These are phyloP conservation scores for Epichloe gansuensis DNA, from an alignment of 2,329 filamentous ascomycete genomes.

Conservation along the genomic window DNA sequence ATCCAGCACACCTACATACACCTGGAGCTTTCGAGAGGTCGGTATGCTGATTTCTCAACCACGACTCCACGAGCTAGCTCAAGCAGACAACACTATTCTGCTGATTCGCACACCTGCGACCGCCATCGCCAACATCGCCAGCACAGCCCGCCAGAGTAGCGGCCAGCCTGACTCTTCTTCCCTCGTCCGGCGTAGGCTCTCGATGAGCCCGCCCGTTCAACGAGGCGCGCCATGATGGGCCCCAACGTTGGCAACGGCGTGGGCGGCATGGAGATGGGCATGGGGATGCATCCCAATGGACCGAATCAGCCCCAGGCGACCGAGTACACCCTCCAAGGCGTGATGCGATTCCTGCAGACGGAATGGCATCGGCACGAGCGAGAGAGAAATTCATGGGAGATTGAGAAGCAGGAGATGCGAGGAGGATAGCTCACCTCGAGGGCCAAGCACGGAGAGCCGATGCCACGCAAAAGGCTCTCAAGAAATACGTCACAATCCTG, in stretches of 20 bases:
- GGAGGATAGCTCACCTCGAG: slow-evolving; percentile 86
- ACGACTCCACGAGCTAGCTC: neutral
- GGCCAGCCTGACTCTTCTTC: slow-evolving; percentile 10
- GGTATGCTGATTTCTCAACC: neutral
- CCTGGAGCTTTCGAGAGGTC: slow-evolving; percentile 11
- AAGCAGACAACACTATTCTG: neutral
- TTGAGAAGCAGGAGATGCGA: slow-evolving; percentile 98
- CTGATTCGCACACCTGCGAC: neutral
- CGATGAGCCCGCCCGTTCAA: slow-evolving; percentile 25
- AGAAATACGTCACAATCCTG: slow-evolving; percentile 80
- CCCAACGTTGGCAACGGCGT: slow-evolving; percentile 33
- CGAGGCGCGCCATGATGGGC: slow-evolving; percentile 28
- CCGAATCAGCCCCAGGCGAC: slow-evolving; percentile 44
- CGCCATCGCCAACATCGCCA: neutral
- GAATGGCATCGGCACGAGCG: slow-evolving; percentile 99
- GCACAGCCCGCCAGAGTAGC: neutral
- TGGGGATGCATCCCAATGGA: slow-evolving; percentile 33
- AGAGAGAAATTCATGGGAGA: slow-evolving; percentile 97
- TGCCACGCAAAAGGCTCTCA: slow-evolving; percentile 76
- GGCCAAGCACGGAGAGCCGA: slow-evolving; percentile 80
- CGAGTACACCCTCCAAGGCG: slow-evolving; percentile 57
- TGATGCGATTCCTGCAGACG: slow-evolving; percentile 98
- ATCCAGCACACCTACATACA: slow-evolving; percentile 10
- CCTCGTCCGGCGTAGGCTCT: slow-evolving; percentile 17
- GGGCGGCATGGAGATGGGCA: slow-evolving; percentile 33